Evolutionary conservation across 371 early-diverging fungal species (phyloP), one percentile per base, ranked within the genome.

Genomic region (Syncephalastrum sp.): DNA sequence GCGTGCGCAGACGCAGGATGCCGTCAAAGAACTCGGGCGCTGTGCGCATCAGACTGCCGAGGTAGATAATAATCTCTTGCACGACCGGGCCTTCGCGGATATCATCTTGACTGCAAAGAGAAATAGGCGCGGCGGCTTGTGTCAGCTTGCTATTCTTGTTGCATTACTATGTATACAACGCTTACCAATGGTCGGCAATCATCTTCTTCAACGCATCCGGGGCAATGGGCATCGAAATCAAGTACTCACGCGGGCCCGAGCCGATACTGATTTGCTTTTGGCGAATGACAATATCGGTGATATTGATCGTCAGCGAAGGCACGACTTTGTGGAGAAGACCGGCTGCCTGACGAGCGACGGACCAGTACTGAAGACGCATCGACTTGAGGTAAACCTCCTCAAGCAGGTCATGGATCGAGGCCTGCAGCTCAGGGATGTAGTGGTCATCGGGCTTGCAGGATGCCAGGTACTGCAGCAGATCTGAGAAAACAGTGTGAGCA

Each of bases 321-420:
- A 91, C 91, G 10, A 82, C 72, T 68, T 94, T 94, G 48, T 72
- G 72, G 41, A 92, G 71, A 6, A 92, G 65, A 15, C 92, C 92
- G 21, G 93, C 91, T 0, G 89, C 83, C 61, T 91, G 90, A 33
- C 95, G 85, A n/a, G 90, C 91, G 50, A 92, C 82, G 16, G 82
- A 81, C 93, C 93, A 94, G 33, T 88, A 78, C 57, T 86, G 85
- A 48, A 87, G 65, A 46, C 80, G 78, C 67, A 87, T 78, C 3
- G 92, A 87, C 63, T 91, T 90, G 51, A 80, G 67, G 65, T 93
- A 94, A 12, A 93, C 86, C 58, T 94, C 93, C 62, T 92, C 91
- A 12, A 94, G 57, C 19, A 94, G 56, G 4, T 77, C 75, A 17
- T 74, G 61, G 23, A 93, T 74, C 0, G 88, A 84, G 16, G 87